Conservation (phyloP, 768 basidiomycete genomes). For the Amanita exitialis region DNA sequence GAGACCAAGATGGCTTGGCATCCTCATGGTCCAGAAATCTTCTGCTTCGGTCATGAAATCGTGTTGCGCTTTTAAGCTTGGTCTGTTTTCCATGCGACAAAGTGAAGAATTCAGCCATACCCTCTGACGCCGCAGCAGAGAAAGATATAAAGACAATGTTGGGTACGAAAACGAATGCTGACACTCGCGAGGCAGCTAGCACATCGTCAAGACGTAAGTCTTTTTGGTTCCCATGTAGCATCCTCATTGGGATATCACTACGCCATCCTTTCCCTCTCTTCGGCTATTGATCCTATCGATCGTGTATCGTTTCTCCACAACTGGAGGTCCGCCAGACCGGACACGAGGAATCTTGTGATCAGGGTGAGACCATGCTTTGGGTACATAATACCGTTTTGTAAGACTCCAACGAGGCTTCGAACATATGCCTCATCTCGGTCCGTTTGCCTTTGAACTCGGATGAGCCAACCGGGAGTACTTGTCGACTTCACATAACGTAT, state of each 20-base stretch:
- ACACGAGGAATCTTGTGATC: conserved; percentile 31
- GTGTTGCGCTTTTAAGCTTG: no score
- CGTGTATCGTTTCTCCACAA: conserved; percentile 34
- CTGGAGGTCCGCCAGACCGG: conserved; percentile 22
- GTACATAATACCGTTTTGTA: conserved; percentile 25
- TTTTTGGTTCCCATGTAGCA: conserved; percentile 53
- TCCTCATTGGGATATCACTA: conserved; percentile 37
- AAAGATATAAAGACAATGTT: no score
- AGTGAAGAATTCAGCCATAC: no score
- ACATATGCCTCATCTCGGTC: conserved; percentile 27
- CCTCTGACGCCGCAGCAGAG: no score
- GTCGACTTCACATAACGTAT: conserved; percentile 70
- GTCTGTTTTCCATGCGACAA: no score
- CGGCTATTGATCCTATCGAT: conserved; percentile 25
- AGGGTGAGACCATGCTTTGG: conserved; percentile 44
- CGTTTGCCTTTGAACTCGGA: conserved; percentile 35
- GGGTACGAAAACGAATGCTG: no score
- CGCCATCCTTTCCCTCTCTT: conserved; percentile 19
- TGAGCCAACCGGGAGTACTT: conserved; percentile 60
- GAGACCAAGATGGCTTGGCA: no score
- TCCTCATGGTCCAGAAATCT: no score
- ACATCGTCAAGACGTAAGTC: conserved; percentile 36
- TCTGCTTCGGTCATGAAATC: no score
- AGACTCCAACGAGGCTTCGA: conserved; percentile 17
- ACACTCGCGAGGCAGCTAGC: no score